Evolutionary conservation across 2,329 filamentous ascomycete species (phyloP).

Genomic region (Pseudogymnoascus verrucosus): DNA sequence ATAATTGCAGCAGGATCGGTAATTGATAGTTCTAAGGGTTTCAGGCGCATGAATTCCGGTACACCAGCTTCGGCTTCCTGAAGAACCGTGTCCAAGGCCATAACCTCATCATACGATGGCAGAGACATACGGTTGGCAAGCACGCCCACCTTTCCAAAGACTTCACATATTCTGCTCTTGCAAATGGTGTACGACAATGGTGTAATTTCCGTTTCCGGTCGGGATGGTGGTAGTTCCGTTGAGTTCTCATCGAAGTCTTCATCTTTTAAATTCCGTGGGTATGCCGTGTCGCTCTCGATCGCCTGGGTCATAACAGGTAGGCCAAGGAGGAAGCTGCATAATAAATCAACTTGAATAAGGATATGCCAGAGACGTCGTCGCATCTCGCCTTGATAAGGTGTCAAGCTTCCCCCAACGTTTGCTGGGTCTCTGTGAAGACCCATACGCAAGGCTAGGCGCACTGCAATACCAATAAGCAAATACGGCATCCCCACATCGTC

Average conservation of each 20-base stretch:
- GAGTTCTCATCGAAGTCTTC: slow-evolving; percentile 54
- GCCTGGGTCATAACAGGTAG: slow-evolving; percentile 58
- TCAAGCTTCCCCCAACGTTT: slow-evolving; percentile 39
- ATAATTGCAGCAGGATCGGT: slow-evolving; percentile 40
- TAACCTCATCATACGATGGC: slow-evolving; percentile 42
- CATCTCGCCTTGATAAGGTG: slow-evolving; percentile 71
- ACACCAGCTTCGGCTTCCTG: slow-evolving; percentile 38
- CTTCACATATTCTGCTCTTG: slow-evolving; percentile 40
- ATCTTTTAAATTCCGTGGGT: slow-evolving; percentile 56
- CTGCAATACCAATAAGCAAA: slow-evolving; percentile 40
- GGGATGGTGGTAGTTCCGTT: slow-evolving; percentile 44
- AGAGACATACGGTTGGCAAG: slow-evolving; percentile 41
- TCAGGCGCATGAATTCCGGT: slow-evolving; percentile 41
- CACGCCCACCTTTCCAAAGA: slow-evolving; percentile 43
- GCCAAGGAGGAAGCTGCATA: slow-evolving; percentile 61
- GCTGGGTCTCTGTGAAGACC: slow-evolving; percentile 48
- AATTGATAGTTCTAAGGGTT: slow-evolving; percentile 40
- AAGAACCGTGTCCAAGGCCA: slow-evolving; percentile 39
- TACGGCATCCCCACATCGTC: slow-evolving; percentile 47
- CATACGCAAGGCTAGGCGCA: slow-evolving; percentile 51
- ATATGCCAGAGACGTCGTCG: slow-evolving; percentile 50
- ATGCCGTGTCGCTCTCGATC: slow-evolving; percentile 53
- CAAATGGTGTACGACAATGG: slow-evolving; percentile 46
- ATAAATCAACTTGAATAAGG: slow-evolving; percentile 50
- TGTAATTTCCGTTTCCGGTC: slow-evolving; percentile 53